A percentile compares a stretch with the other conserved stretches of the same genome.
phyloP scores from a whole-genome alignment of 2,329 filamentous ascomycete species.

The Sporothrix brasiliensis region DNA sequence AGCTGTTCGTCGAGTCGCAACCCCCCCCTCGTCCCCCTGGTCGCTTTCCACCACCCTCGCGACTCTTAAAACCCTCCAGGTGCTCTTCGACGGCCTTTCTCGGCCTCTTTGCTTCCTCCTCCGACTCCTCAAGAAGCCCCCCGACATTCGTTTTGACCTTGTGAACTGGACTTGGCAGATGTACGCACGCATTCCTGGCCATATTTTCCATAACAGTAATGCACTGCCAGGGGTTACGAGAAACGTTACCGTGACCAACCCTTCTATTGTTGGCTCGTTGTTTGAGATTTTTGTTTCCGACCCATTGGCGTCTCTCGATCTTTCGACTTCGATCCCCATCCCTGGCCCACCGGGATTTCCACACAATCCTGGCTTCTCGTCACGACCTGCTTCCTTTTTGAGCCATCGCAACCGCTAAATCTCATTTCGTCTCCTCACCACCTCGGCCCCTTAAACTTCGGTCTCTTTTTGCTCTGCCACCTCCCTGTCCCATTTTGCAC shows the following conservation, averaged over 20 bases:
- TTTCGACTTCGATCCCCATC: background rate
- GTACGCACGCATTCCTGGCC: background rate
- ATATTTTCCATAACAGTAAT: conserved; percentile 1
- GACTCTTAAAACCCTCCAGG: background rate
- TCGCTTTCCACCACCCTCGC: conserved; percentile 8
- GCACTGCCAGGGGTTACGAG: conserved; percentile 19
- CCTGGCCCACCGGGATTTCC: background rate
- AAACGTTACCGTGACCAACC: conserved; percentile 11
- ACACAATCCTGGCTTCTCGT: conserved; percentile 16
- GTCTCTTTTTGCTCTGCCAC: conserved; percentile 15
- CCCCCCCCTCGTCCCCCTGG: background rate
- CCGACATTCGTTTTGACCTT: conserved; percentile 14
- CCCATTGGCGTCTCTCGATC: conserved; percentile 5
- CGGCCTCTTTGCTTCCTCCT: conserved; percentile 15
- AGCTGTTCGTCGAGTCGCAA: conserved; percentile 17
- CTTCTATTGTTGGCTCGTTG: conserved; percentile 15
- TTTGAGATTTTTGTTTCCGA: conserved; percentile 26
- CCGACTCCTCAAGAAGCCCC: conserved; percentile 13
- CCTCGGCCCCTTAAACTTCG: conserved; percentile 14
- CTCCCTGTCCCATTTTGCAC: background rate
- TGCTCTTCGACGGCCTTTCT: conserved; percentile 9
- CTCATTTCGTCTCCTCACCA: conserved; percentile 12
- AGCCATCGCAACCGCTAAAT: conserved; percentile 8
- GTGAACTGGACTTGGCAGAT: background rate
- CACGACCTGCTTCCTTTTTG: background rate